Base-by-base conservation (phyloP, 306 rosid genomes). In the Vigna nakashimae region DNA sequence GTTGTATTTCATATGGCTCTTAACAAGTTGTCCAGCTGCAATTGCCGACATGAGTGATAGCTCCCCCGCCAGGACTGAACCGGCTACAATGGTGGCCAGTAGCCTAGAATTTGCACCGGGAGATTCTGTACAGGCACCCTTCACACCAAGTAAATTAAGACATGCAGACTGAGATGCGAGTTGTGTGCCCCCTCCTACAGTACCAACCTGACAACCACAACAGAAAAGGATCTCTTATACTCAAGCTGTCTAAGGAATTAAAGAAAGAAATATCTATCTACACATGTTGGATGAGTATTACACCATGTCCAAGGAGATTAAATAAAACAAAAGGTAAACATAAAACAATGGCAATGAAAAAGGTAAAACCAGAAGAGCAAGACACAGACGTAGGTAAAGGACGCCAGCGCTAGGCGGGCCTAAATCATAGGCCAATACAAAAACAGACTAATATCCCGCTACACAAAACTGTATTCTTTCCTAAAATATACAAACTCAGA, bases 151-250 rank as follows among this genome's bases (percentile, higher is more conserved):
- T 75, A 91, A 79, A 76, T 91, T 91, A 77, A 91, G 84, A 80
- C 92, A 90, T 56, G 96, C 92, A 15, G 92, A 86, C 52, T 90
- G 96, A 52, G 96, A 88, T 46, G 92, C 91, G 0, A 90, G 89
- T 58, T 90, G 96, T 28, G 96, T 87, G 34, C 96, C 91, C n/a
- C 96, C 96, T 80, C 94, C 91, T 62, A 90, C 86, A 9, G 94
- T 90, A 20, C 94, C 94, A 20, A 90, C 94, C 94, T 90, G 80
- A 58, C 6, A 50, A 71, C 50, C 74, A 63, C n/a, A 24, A 64
- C 43, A 81, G 76, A 40, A 30, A 30, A 30, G 34, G n/a, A 34
- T 30, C 38, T 81, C 9, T 77, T 67, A 67, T 11, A 20, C 45
- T 40, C 72, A 17, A 16, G 10, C 65, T 36, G 59, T 59, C 24